A percentile compares a stretch with the other conserved stretches of the same genome.
phyloP scores from a whole-genome alignment of 345 rosid genomes.

The Conringia planisiliqua region DNA sequence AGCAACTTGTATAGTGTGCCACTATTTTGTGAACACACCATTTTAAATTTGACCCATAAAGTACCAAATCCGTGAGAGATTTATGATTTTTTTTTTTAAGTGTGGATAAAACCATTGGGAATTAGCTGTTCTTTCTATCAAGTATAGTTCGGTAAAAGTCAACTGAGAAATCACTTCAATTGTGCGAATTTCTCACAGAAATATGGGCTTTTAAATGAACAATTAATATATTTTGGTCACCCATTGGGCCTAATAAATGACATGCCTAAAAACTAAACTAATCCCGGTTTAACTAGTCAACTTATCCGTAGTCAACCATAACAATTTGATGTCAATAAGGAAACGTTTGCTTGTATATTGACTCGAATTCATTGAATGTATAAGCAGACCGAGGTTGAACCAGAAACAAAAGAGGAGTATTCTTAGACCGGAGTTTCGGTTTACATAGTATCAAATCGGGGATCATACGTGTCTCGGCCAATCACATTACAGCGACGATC shows the following conservation, averaged over 20 bases:
- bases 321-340: neutral
- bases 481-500: slow-evolving; percentile 20
- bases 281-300: slow-evolving; percentile 10
- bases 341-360: neutral
- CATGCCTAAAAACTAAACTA: neutral
- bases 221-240: neutral
- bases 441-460: neutral
- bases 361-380: neutral
- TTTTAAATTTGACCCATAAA: neutral
- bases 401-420: neutral
- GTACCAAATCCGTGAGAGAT: neutral
- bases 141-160: neutral
- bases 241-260: neutral
- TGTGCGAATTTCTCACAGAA: neutral
- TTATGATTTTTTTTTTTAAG: neutral
- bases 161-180: neutral
- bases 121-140: neutral
- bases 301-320: neutral
- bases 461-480: slow-evolving; percentile 25
- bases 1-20: slow-evolving; percentile 22
- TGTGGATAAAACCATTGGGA: neutral
- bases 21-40: neutral
- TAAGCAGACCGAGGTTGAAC: neutral
- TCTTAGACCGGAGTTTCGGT: slow-evolving; percentile 22
- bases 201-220: neutral